Base-by-base conservation (phyloP, 2,329 filamentous ascomycete genomes). In the Fusarium luffae region DNA sequence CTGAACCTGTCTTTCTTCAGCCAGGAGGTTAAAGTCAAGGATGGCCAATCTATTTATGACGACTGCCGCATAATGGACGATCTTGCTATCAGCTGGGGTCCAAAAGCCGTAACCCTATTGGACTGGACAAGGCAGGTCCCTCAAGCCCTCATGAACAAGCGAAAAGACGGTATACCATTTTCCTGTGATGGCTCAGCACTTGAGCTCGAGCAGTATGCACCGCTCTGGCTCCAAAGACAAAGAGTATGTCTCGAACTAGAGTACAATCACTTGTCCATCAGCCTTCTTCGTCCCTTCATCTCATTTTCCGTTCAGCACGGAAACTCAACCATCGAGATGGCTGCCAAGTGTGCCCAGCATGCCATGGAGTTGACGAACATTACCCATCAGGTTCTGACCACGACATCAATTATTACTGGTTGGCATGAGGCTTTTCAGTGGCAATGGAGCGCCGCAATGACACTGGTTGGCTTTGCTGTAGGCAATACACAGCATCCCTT, bases 391-490 rank as follows among this genome's bases (percentile, higher is more conserved):
- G 40, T 21, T 1, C 7, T 64, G 3, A 18, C 44, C 13, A 59
- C 41, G 1, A 46, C 61, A 4, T 32, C 40, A 7, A 64, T 37
- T 1, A 44, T 64, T 4, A 48, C 64, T 5, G 61, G 61, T 1
- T 64, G 61, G 61, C 59, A 64, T 5, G 61, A 64, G 30, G 40
- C 60, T 2, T 64, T 64, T 8, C 61, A 64, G 21, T 64, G 61
- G 61, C 61, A 65, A 2, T 64, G 61, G 61, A 64, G 59, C 18
- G 59, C 61, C 0, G 59, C 59, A 7, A 64, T 64, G 61, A 59
- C 61, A 0, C 19, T 64, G 9, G 40, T 64, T 0, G 61, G 61
- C 1, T 64, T 64, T 9, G 51, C 56, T 1, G 27, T 64, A 18
- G 30, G 40, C 5, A 59, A 64, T 7, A n/a, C 46, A 0, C 54